Conservation (phyloP, 345 rosid species). For the Brassica rapa region DNA sequence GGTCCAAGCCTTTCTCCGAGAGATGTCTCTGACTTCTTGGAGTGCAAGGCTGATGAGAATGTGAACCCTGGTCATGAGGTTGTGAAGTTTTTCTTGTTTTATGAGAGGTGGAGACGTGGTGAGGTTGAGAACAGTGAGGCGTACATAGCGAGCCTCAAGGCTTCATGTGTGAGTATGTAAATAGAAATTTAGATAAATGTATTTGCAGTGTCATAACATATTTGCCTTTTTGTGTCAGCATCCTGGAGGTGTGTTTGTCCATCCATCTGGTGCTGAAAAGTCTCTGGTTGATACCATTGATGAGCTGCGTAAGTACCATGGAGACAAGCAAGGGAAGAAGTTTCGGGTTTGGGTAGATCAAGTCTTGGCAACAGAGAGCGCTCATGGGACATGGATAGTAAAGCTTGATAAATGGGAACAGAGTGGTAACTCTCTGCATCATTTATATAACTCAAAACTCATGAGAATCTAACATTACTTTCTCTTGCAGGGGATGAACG, state of each 20-base stretch:
- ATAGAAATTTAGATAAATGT: neutral
- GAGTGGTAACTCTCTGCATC: constrained; percentile 49
- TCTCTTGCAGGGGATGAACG: constrained; percentile 56
- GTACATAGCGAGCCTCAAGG: constrained; percentile 61
- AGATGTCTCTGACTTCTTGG: constrained; percentile 59
- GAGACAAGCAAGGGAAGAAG: constrained; percentile 75
- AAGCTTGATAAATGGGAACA: constrained; percentile 80
- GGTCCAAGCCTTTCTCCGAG: constrained; percentile 89
- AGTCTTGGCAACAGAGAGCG: constrained; percentile 56
- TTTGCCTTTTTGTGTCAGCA: constrained; percentile 46
- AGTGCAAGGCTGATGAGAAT: constrained; percentile 41
- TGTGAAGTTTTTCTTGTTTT: constrained; percentile 75
- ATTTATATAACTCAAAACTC: neutral
- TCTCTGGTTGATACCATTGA: constrained; percentile 57
- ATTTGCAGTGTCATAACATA: neutral
- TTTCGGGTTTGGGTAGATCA: constrained; percentile 86
- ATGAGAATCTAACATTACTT: neutral
- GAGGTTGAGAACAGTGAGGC: constrained; percentile 73
- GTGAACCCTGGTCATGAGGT: constrained; percentile 56
- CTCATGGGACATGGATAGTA: constrained; percentile 65
- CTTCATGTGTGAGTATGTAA: constrained; percentile 63
- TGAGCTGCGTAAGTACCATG: constrained; percentile 54
- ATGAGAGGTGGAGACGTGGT: constrained; percentile 92
- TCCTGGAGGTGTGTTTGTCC: constrained; percentile 54
- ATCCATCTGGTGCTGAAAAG: constrained; percentile 74